A percentile compares a stretch with the other conserved stretches of the same genome.
Conservation (phyloP, 2,329 filamentous ascomycete genomes). For the Pyrenophora graminea region DNA sequence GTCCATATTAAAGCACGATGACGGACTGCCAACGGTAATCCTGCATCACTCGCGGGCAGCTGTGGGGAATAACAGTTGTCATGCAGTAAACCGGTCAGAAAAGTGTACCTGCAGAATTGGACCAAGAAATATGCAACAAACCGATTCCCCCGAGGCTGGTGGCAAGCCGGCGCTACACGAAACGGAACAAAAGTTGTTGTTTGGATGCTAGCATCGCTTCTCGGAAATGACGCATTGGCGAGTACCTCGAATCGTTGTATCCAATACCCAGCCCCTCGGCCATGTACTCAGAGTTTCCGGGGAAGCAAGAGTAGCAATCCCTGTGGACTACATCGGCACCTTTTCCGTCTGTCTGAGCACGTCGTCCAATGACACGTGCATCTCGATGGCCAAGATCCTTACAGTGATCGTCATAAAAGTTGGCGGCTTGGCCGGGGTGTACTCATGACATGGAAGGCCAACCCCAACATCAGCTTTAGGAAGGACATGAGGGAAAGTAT, state of each 20-base stretch:
- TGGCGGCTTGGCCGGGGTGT: background rate
- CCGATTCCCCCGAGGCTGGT: background rate
- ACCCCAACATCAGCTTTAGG: background rate
- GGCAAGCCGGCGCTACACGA: slow-evolving; percentile 11
- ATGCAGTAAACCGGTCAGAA: slow-evolving; percentile 4
- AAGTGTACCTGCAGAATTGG: slow-evolving; percentile 2
- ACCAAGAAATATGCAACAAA: slow-evolving; percentile 2
- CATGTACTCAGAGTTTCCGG: background rate
- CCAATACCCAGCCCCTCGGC: background rate
- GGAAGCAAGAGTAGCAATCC: slow-evolving; percentile 3
- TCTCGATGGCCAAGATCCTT: background rate
- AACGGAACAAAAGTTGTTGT: slow-evolving; percentile 2
- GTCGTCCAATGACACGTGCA: slow-evolving; percentile 7
- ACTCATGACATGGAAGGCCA: slow-evolving; percentile 1
- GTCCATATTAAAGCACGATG: slow-evolving; percentile 3
- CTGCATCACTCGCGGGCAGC: background rate
- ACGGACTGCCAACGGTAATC: background rate
- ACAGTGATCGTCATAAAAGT: slow-evolving; percentile 2
- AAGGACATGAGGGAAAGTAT: background rate
- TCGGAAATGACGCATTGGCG: slow-evolving; percentile 5
- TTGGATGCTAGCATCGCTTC: slow-evolving; percentile 1
- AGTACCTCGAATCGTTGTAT: background rate
- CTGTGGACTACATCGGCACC: slow-evolving; percentile 1
- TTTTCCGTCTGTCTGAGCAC: background rate
- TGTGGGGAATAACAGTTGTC: slow-evolving; percentile 6